A percentile compares a stretch with the other conserved stretches of the same genome.
Conservation (phyloP, 768 basidiomycete genomes). For the Dentipellis fragilis region DNA sequence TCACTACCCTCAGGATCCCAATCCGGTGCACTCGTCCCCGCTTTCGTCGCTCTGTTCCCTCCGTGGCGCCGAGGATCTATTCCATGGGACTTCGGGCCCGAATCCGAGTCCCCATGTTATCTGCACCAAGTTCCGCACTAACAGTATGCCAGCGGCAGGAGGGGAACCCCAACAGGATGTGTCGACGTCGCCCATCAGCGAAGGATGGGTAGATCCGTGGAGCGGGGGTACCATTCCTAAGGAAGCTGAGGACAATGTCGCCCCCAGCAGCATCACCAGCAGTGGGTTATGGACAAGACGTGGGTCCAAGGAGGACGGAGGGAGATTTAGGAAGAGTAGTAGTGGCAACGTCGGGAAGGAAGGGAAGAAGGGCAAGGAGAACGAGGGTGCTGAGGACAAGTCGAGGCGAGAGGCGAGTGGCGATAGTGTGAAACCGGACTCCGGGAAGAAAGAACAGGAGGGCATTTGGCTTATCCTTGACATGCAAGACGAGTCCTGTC, state of each 20-base stretch:
- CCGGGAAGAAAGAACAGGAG: slow-evolving; percentile 5
- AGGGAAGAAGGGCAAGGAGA: not conserved
- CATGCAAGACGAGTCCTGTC: slow-evolving; percentile 7
- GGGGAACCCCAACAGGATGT: not conserved
- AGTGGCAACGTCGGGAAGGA: not conserved
- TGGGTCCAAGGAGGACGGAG: slow-evolving; percentile 12
- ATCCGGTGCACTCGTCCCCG: slow-evolving; percentile 10
- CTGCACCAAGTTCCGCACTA: slow-evolving; percentile 10
- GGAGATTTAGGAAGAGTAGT: not conserved
- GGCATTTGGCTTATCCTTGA: slow-evolving; percentile 14
- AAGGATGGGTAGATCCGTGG: slow-evolving; percentile 12
- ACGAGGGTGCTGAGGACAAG: not conserved
- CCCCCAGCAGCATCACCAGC: not conserved
- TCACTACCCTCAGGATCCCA: slow-evolving; percentile 8
- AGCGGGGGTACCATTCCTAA: slow-evolving; percentile 6
- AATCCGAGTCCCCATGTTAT: slow-evolving; percentile 8
- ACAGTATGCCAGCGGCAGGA: not conserved
- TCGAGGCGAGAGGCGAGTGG: not conserved
- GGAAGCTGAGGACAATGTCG: slow-evolving; percentile 2
- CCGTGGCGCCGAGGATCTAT: slow-evolving; percentile 10
- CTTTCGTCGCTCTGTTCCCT: slow-evolving; percentile 8
- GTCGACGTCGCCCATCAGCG: not conserved
- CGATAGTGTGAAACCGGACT: slow-evolving; percentile 4
- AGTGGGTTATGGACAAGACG: slow-evolving; percentile 1
- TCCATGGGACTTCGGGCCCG: not conserved